A percentile compares a stretch with the other conserved stretches of the same genome.
Evolutionary conservation across 2,329 filamentous ascomycete species (phyloP).

Genomic region (Alternaria metachromatica): DNA sequence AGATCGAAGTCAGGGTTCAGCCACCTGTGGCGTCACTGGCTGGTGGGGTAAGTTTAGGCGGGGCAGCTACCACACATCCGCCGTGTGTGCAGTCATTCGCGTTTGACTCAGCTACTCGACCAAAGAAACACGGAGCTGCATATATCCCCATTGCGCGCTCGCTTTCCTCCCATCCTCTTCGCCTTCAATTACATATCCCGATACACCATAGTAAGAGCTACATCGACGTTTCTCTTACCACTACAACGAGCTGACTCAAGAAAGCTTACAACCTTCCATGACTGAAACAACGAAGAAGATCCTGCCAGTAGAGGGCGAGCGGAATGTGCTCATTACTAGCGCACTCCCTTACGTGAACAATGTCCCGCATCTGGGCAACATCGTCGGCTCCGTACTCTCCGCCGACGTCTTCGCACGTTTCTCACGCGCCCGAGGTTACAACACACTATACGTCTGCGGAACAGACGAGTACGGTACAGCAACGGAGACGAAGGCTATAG

Average conservation of each 20-base stretch:
- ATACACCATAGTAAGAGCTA: background rate
- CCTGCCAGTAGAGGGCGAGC: conserved; percentile 64
- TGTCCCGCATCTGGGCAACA: conserved; percentile 71
- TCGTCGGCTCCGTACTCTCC: conserved; percentile 68
- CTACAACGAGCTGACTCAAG: background rate
- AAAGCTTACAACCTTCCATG: conserved; percentile 21
- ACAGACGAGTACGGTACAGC: conserved; percentile 96
- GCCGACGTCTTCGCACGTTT: conserved; percentile 81
- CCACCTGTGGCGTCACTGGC: conserved; percentile 23
- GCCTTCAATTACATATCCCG: background rate
- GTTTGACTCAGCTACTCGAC: conserved; percentile 32
- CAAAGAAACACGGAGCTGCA: conserved; percentile 11
- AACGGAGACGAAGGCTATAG: conserved; percentile 92
- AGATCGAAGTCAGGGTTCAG: conserved; percentile 8
- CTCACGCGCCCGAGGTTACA: conserved; percentile 78
- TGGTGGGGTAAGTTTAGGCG: conserved; percentile 31
- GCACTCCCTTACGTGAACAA: conserved; percentile 87
- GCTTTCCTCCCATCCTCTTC: background rate
- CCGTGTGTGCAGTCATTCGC: conserved; percentile 16
- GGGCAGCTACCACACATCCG: conserved; percentile 25
- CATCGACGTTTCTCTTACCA: too few species aligned
- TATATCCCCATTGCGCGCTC: background rate
- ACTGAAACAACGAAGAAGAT: conserved; percentile 52
- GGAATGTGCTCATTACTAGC: conserved; percentile 88
- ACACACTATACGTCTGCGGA: conserved; percentile 85